Conservation (phyloP, 1,284 basidiomycete genomes). For the Irpex lacteus region DNA sequence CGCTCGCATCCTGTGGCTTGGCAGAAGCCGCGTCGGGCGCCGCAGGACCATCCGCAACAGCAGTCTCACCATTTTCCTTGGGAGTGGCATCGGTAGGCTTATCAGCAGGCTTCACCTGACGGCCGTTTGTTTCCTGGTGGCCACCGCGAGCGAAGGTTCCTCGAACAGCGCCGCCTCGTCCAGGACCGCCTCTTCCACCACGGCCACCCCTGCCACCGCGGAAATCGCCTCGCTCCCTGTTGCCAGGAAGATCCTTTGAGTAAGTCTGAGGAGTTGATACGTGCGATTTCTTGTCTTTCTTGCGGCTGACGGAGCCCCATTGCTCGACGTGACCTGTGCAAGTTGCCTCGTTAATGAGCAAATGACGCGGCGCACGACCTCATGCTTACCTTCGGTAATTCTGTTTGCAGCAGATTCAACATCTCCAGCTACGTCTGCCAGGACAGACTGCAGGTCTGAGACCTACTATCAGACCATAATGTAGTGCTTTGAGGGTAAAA, state of each 20-base stretch:
- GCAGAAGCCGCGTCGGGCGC: constrained; percentile 17
- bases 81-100: constrained; percentile 18
- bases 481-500: constrained; percentile 14
- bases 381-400: constrained; percentile 72
- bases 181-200: constrained; percentile 58
- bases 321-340: constrained; percentile 70
- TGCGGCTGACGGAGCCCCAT: constrained; percentile 85
- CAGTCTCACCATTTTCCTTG: constrained; percentile 19
- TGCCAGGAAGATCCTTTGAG: constrained; percentile 46
- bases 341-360: constrained; percentile 10
- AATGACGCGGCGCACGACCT: constrained; percentile 12
- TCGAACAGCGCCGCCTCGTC: constrained; percentile 53
- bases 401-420: constrained; percentile 70
- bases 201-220: constrained; percentile 65
- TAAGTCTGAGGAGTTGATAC: constrained; percentile 29
- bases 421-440: constrained; percentile 75
- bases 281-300: constrained; percentile 77
- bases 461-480: constrained; percentile 21
- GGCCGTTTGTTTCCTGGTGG: constrained; percentile 52
- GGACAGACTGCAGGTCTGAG: constrained; percentile 73
- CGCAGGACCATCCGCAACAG: constrained; percentile 6
- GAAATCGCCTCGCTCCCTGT: constrained; percentile 51
- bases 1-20: constrained; percentile 16
- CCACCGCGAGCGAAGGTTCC: constrained; percentile 52
- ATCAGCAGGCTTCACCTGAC: constrained; percentile 28